These are phyloP conservation scores for Lobulomyces angularis DNA, from an alignment of 192 early-diverging fungal species.

Conservation along the genomic window DNA sequence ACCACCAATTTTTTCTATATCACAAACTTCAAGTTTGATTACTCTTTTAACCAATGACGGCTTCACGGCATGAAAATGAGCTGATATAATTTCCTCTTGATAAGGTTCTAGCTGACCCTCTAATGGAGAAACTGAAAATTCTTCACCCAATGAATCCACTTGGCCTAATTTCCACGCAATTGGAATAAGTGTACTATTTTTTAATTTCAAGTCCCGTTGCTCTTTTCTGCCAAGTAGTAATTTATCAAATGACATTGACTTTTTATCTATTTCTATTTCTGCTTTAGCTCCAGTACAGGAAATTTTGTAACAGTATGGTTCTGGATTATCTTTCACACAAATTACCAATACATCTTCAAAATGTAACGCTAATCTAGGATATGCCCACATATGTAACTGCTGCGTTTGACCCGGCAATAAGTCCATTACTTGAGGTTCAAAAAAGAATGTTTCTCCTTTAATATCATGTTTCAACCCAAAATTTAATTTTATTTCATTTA, in stretches of 20 bases:
- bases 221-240: slow-evolving; percentile 41
- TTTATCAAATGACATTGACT: slow-evolving; percentile 45
- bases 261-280: slow-evolving; percentile 50
- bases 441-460: slow-evolving; percentile 44
- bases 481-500: slow-evolving; percentile 29
- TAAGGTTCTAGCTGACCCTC: slow-evolving; percentile 37
- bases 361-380: slow-evolving; percentile 25
- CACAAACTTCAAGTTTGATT: slow-evolving; percentile 39
- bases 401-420: slow-evolving; percentile 29
- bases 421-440: slow-evolving; percentile 39
- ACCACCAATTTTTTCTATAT: slow-evolving; percentile 35
- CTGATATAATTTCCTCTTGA: slow-evolving; percentile 29
- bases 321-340: slow-evolving; percentile 55
- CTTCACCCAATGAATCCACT: slow-evolving; percentile 43
- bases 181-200: slow-evolving; percentile 37
- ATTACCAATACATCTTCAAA: slow-evolving; percentile 41
- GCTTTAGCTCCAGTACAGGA: slow-evolving; percentile 45
- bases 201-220: slow-evolving; percentile 35
- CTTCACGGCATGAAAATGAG: slow-evolving; percentile 43
- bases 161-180: slow-evolving; percentile 42
- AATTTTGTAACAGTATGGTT: slow-evolving; percentile 42
- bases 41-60: slow-evolving; percentile 33
- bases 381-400: slow-evolving; percentile 33
- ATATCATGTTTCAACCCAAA: slow-evolving; percentile 35
- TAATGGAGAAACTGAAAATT: slow-evolving; percentile 35